Conservation (phyloP, 148 eudicot species). For the Diospyros lotus region DNA sequence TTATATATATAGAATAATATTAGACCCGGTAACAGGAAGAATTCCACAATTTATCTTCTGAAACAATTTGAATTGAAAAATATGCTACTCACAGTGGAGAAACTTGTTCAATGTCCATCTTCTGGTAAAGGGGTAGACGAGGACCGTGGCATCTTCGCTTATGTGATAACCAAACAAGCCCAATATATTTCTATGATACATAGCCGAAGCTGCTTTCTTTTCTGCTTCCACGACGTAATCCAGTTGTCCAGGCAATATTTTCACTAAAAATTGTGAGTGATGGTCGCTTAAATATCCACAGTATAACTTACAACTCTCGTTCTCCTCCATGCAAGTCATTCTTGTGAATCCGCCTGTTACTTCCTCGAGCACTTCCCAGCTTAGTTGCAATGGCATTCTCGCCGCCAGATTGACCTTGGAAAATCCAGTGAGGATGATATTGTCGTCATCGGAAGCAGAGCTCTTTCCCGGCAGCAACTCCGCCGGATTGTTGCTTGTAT, state of each 20-base stretch:
- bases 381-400: constrained; percentile 13
- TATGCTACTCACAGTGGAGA: constrained; percentile 12
- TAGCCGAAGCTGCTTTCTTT: constrained; percentile 15
- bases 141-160: constrained; percentile 1
- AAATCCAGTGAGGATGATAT: background rate
- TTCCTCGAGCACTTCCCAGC: constrained; percentile 17
- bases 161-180: constrained; percentile 17
- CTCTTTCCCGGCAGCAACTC: background rate
- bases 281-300: constrained; percentile 3
- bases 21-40: too few relatives aligned
- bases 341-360: constrained; percentile 12
- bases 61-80: too few relatives aligned
- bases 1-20: too few relatives aligned
- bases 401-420: background rate
- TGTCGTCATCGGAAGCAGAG: background rate
- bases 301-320: constrained; percentile 4
- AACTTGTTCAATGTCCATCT: constrained; percentile 14
- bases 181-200: constrained; percentile 19
- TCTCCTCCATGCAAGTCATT: background rate
- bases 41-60: too few relatives aligned
- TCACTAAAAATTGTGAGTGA: constrained; percentile 10
- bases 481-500: background rate
- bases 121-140: constrained; percentile 10
- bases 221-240: constrained; percentile 9
- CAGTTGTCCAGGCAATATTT: constrained; percentile 6